Base-by-base conservation (phyloP, 2,329 filamentous ascomycete genomes). In the Fusarium chuoi region DNA sequence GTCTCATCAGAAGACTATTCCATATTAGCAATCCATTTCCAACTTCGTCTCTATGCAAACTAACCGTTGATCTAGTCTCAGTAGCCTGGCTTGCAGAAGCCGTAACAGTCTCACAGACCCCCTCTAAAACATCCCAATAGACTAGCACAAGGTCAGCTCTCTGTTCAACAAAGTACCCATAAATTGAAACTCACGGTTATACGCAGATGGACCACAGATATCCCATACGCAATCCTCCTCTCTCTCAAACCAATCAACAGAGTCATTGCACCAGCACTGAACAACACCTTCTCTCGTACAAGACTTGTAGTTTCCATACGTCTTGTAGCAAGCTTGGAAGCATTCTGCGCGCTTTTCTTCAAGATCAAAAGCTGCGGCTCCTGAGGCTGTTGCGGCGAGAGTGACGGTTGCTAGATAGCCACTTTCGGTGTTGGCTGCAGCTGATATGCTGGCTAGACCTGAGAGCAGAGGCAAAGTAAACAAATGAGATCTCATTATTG, bases 161-260 rank as follows among this genome's bases (percentile, higher is more conserved):
- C 0, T 41, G 6, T 18, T 13, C 11, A 12, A 18, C 9, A 7
- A 0, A 7, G 0, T 13, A 10, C 1, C 10, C 3, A 26, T 28
- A 9, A 15, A 30, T 4, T 15, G 0, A 1, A 20, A 63, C 64
- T 51, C 28, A 63, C 67, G n/a, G 18, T 68, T 70, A 10, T 68
- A 70, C 7, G 67, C 64, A n/a, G 59, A 67, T 8, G 56, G 49
- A 10, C 67, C 67, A 35, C 64, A 70, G 3, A 52, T 48, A 4
- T 48, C 24, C 64, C 57, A 70, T 15, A 64, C 65, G 2, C 67
- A 70, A 11, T 68, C 64, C 17, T 68, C 64, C 18, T 68, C 67
- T 30, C 30, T 68, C 4, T 63, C 64, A 46, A 68, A 58, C 52
- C 67, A 70, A 8, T 68, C 67, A 33, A 20, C 46, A 24, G 54